Conservation (phyloP, 148 eudicot species). For the Hydrangea macrophylla region DNA sequence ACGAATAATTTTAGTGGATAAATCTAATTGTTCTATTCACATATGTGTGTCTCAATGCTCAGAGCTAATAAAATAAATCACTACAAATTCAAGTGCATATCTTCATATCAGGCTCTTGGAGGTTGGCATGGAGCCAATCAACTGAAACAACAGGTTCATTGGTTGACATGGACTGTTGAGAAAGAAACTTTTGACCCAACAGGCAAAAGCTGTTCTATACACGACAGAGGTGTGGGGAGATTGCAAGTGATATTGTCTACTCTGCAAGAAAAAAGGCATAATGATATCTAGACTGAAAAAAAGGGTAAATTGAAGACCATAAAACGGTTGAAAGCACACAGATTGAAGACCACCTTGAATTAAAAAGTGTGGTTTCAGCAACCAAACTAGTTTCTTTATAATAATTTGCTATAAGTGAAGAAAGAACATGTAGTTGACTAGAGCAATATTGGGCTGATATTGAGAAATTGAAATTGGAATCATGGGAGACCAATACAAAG, state of each 20-base stretch:
- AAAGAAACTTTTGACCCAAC: constrained; percentile 35
- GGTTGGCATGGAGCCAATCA: constrained; percentile 91
- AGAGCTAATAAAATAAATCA: too few relatives aligned
- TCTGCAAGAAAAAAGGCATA: constrained; percentile 37
- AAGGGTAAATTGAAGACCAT: neutral
- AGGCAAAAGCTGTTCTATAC: constrained; percentile 28
- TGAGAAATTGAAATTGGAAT: too few relatives aligned
- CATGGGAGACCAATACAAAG: too few relatives aligned
- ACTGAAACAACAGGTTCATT: constrained; percentile 90
- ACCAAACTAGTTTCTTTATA: neutral
- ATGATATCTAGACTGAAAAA: neutral
- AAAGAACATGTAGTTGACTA: neutral
- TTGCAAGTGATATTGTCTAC: constrained; percentile 26
- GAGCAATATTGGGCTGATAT: too few relatives aligned
- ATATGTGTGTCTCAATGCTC: too few relatives aligned
- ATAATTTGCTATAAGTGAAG: neutral
- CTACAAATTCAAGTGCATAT: constrained; percentile 28
- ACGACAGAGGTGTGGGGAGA: constrained; percentile 27
- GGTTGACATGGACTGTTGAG: constrained; percentile 56
- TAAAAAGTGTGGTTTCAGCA: neutral
- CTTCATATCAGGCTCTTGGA: constrained; percentile 73
- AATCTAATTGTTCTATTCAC: too few relatives aligned
- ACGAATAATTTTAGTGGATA: too few relatives aligned
- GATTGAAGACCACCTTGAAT: neutral
- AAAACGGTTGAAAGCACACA: neutral